Evolutionary conservation across 306 rosid genomes (phyloP), one percentile per base, ranked within the genome.

Genomic region (Hippophae tibetana): DNA sequence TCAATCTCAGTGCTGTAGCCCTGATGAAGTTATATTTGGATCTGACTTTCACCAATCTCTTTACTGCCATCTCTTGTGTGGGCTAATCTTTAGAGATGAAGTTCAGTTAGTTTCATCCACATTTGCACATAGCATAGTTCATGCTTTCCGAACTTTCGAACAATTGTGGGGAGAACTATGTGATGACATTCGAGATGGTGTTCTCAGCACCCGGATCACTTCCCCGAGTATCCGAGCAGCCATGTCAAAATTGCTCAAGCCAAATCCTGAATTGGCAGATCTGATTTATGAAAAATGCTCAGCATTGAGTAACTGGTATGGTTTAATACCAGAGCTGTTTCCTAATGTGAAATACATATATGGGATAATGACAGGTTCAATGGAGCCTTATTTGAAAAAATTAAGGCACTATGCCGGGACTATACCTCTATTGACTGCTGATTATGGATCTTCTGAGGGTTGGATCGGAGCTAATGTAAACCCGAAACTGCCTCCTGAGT

Each of bases 381-480:
- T 88, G 94, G 96, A 82, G 70, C 84, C 83, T 62, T 88, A 85
- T 61, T 50, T 76, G 76, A 79, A 75, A 46, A 85, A 82, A 52
- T 43, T 88, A 63, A 88, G 94, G 81, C 90, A 88, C 58, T 85
- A 88, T 68, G 90, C 86, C 1, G 81, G 82, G 6, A 84, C 73
- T 43, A 40, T 84, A 69, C 97, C 92, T 13, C 65, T 89, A 71
- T 51, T 85, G 79, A 86, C 86, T 78, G 75, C 87, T 53, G 97
- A 89, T 27, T 89, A 89, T 70, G 97, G 97, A n/a, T n/a, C 97
- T 60, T 89, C 95, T 62, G 97, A 89, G 74, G 97, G 97, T 43
- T 86, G 95, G 97, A 58, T 89, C 41, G 97, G 76, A 38, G 78
- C 87, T 14, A 89, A 81, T 56, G 79, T 86, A 23, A 89, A 81